Base-by-base conservation (phyloP, 2,329 filamentous ascomycete genomes). In the Trichoderma sp. region DNA sequence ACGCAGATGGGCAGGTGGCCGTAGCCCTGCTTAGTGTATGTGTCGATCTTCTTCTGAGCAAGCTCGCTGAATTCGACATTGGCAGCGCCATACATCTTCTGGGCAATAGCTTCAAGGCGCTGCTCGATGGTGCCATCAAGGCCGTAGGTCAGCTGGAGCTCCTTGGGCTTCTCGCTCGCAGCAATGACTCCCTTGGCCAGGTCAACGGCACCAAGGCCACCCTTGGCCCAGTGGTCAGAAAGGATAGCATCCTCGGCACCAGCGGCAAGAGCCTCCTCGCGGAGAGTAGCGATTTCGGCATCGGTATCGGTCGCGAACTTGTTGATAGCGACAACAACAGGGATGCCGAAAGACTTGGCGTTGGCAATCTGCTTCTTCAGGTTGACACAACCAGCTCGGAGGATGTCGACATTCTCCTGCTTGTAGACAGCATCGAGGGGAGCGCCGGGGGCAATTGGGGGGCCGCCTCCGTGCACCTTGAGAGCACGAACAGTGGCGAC, bases 281-380 rank as follows among this genome's bases (percentile, higher is more conserved):
- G 90, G 74, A 99, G 89, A 71, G 96, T 91, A 46, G 91, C 88
- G 70, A 97, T 91, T 79, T 99, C 96, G 66, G 94, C 94, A 16
- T 95, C 91, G 2, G 94, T 97, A 78, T 99, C 96, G 6, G 94
- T 97, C 71, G 91, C 87, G 79, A 99, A 97, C 80, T 92, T 93
- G 86, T 99, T 99, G 85, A 99, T 96, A 64, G 95, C 96, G 16
- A 99, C 95, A 18, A 99, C 91, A 7, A 99, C 95, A 6, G 96
- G 95, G 24, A 97, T 88, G 52, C 96, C 96, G 76, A 96, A 99
- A 13, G 88, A 85, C 79, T 88, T 93, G 68, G 96, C 96, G 74
- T 98, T 98, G 74, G 88, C 82, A 74, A 99, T 97, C 78, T 99
- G 96, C 85, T 98, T 98, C 81, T 90, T 93, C 59, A 99, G 85